phyloP scores from a whole-genome alignment of 306 rosid genomes.

The Lathyrus oleraceus region DNA sequence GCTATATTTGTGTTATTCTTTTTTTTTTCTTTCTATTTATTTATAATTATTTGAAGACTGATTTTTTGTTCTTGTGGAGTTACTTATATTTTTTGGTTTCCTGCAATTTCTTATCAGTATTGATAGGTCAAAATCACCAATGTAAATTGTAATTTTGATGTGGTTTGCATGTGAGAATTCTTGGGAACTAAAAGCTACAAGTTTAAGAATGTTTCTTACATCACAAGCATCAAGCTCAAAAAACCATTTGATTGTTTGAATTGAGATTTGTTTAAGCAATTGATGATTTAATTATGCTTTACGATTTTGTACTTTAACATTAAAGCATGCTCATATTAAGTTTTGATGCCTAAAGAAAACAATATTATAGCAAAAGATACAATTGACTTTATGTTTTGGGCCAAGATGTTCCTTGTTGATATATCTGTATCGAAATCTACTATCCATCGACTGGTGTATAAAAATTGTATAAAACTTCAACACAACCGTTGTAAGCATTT shows the following conservation, averaged over 20 bases:
- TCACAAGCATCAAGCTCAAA: not conserved
- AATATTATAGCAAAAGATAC: not conserved
- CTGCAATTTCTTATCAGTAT: conserved; percentile 3
- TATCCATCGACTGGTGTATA: not conserved
- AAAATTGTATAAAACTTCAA: not conserved
- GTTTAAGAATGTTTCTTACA: conserved; percentile 13
- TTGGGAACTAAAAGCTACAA: not conserved
- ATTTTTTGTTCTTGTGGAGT: conserved; percentile 14
- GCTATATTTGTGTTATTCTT: not conserved
- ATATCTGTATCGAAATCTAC: not conserved
- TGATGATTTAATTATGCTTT: not conserved
- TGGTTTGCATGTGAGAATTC: conserved; percentile 29
- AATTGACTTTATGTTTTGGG: not conserved
- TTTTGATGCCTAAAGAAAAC: too few species aligned
- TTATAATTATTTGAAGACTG: conserved; percentile 9
- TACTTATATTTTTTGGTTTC: not conserved
- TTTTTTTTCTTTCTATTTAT: not conserved
- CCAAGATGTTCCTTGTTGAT: not conserved
- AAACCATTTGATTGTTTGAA: not conserved
- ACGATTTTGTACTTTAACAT: not conserved
- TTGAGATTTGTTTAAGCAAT: not conserved
- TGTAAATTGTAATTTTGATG: conserved; percentile 35
- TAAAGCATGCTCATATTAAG: too few species aligned
- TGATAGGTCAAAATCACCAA: conserved; percentile 22
- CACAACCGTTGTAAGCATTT: not conserved